These are phyloP conservation scores for Fulvia fulva DNA, from an alignment of 2,329 filamentous ascomycete species.

Conservation along the genomic window DNA sequence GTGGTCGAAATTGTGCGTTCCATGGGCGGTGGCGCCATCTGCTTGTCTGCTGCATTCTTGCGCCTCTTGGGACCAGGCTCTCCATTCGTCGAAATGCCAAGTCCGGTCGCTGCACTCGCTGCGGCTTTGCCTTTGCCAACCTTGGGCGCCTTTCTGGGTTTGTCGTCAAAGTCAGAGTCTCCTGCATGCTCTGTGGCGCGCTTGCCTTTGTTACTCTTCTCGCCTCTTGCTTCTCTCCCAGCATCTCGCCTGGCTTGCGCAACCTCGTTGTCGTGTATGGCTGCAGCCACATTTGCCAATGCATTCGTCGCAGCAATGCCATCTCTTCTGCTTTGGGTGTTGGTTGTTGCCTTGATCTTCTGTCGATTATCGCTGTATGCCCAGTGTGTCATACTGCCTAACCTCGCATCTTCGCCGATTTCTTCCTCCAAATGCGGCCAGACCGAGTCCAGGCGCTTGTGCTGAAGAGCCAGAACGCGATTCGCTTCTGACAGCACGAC, in stretches of 20 bases:
- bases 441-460: slow-evolving; percentile 78
- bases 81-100: slow-evolving; percentile 62
- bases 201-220: slow-evolving; percentile 67
- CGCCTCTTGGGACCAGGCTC: slow-evolving; percentile 71
- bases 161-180: slow-evolving; percentile 78
- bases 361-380: slow-evolving; percentile 79
- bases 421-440: slow-evolving; percentile 83
- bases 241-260: slow-evolving; percentile 77
- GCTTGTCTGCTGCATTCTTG: slow-evolving; percentile 75
- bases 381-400: slow-evolving; percentile 90
- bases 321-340: slow-evolving; percentile 73
- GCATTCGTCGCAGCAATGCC: slow-evolving; percentile 66
- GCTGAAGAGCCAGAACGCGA: slow-evolving; percentile 79
- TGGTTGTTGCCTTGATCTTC: slow-evolving; percentile 50
- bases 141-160: slow-evolving; percentile 60
- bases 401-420: slow-evolving; percentile 90
- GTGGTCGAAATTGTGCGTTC: slow-evolving; percentile 63
- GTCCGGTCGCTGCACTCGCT: slow-evolving; percentile 38
- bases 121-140: slow-evolving; percentile 59
- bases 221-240: slow-evolving; percentile 60
- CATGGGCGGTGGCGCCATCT: slow-evolving; percentile 46
- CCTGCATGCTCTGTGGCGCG: slow-evolving; percentile 57
- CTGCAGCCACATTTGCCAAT: slow-evolving; percentile 64
- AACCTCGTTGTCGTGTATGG: slow-evolving; percentile 75
- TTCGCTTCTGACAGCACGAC: slow-evolving; percentile 92